Evolutionary conservation across 2,329 filamentous ascomycete species (phyloP), one percentile per base, ranked within the genome.

Genomic region (Pyricularia pennisetigena): DNA sequence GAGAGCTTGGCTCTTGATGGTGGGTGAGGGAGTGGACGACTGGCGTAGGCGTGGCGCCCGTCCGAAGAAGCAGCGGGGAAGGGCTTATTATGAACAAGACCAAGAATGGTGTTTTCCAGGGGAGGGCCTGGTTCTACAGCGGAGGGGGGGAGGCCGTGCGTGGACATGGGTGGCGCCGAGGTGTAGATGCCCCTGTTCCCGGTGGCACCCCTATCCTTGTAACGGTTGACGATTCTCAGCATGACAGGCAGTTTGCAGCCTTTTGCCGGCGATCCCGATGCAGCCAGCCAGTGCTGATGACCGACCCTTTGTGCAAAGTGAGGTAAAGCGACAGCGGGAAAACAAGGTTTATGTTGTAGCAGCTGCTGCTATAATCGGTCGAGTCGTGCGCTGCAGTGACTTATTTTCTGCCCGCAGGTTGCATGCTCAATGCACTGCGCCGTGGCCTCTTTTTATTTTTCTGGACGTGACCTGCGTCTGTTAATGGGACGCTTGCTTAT

Each of bases 81-180:
- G 72, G 70, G 71, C 65, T 71, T 73, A 72, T 77, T 78, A 75
- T 78, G 75, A 75, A 72, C 72, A 67, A 71, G 70, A 68, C 70
- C 72, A 68, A 72, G 67, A 67, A 71, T 70, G 68, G 73, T 75
- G 72, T 74, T 71, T 70, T 74, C 74, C 75, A 77, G 75, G 73
- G 74, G 72, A 72, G 71, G 71, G 69, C 74, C 75, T 77, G 78
- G 79, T 72, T 79, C 78, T 75, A 71, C 70, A 63, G 59, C 23
- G 65, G 61, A 62, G 62, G 65, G 69, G 57, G 67, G 32, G 35
- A 64, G 73, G 70, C 74, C 74, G 73, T 75, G 75, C 75, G 71
- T 68, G 70, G 68, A 68, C 62, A 64, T 67, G 67, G 65, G 63
- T 67, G 67, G 62, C 64, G 57, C 20, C 57, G 57, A 24, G 57